Base-by-base conservation (phyloP, 2,329 filamentous ascomycete genomes). In the Cordyceps javanica region DNA sequence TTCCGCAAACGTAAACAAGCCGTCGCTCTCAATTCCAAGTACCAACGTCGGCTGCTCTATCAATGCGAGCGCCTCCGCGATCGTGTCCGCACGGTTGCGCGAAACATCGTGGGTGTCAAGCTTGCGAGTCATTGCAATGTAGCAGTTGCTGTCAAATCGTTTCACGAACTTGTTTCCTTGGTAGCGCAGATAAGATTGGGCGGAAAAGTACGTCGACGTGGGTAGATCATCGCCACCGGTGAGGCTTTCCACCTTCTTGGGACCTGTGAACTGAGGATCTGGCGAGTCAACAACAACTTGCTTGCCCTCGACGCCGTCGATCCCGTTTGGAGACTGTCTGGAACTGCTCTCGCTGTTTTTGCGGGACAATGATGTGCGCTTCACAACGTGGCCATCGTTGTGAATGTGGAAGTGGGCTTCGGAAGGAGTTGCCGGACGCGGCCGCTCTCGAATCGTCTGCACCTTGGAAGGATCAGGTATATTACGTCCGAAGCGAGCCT, bases 71-170 rank as follows among this genome's bases (percentile, higher is more conserved):
- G 93, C 93, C 59, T 90, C 85, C 26, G 82, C 80, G 32, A 96
- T 85, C 26, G 81, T 77, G 41, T 75, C 65, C n/a, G 84, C 75
- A 5, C 93, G 87, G 68, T 87, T 83, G 42, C 92, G 84, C 14
- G 91, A 95, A 26, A 99, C 85, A 70, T 99, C 94, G 72, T 99
- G 94, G 0, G 94, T 97, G 70, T 99, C 94, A 16, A 99, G 83
- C 73, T 99, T 99, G 67, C 94, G 88, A 5, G 94, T 97, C 73
- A 99, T 97, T 64, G 94, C 92, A 65, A 99, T 97, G 76, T 99
- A 99, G 76, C 94, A 99, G 72, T 99, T 99, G 67, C 91, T 90
- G 72, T 99, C 94, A 71, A 97, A 99, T 10, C 94, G 89, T 72
- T 90, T 91, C 66, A 97, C 94, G 66, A 99, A 99, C 72, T 99